These are phyloP conservation scores for Diaporthe australafricana DNA, from an alignment of 2,329 filamentous ascomycete species.

Conservation along the genomic window DNA sequence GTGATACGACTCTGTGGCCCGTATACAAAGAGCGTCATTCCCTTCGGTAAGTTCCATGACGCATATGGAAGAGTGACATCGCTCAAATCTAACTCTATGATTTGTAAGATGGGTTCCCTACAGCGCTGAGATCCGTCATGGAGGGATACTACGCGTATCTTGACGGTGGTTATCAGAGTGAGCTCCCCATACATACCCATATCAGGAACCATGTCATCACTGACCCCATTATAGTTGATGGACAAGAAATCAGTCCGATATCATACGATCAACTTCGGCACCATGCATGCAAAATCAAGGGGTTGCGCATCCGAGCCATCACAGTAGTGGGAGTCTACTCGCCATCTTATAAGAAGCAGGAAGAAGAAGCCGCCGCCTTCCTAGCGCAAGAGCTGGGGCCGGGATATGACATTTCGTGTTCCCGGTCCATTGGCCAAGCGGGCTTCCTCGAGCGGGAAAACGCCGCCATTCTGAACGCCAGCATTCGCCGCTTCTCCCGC, in stretches of 20 bases:
- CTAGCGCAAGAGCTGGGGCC: neutral
- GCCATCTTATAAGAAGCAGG: neutral
- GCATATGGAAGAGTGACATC: fast-evolving
- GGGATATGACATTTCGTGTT: neutral
- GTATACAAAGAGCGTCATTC: neutral
- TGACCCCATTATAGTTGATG: neutral
- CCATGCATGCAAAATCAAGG: neutral
- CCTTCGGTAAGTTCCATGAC: neutral
- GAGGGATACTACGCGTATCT: neutral
- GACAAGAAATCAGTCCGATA: neutral
- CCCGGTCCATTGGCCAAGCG: conserved; percentile 3
- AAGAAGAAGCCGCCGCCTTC: neutral
- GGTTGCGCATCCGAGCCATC: neutral
- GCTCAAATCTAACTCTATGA: neutral
- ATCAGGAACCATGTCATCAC: neutral
- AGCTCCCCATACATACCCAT: neutral
- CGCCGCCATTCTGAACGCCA: conserved; percentile 7
- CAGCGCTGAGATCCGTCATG: neutral
- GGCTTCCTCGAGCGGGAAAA: conserved; percentile 16
- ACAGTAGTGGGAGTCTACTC: conserved; percentile 4
- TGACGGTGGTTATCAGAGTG: conserved; percentile 4
- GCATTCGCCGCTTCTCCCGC: conserved; percentile 9
- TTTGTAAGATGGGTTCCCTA: neutral
- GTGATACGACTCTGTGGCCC: conserved; percentile 10
- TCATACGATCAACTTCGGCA: neutral